A percentile compares a stretch with the other conserved stretches of the same genome.
These are phyloP conservation scores for Penicillium sp. DNA, from an alignment of 2,329 filamentous ascomycete species.

Conservation along the genomic window DNA sequence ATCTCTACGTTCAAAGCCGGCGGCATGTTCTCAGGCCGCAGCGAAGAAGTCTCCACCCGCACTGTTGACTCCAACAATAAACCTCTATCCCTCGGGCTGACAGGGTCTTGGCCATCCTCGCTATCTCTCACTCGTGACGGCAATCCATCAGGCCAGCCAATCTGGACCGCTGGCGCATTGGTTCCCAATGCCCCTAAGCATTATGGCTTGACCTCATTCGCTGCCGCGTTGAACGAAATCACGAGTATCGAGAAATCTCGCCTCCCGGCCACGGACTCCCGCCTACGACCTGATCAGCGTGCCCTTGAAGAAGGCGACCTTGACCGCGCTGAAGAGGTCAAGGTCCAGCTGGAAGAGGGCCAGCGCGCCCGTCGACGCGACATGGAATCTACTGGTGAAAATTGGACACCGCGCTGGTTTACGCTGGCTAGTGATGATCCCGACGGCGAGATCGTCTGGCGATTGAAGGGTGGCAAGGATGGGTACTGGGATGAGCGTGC, in stretches of 20 bases:
- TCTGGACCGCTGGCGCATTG: slow-evolving; percentile 76
- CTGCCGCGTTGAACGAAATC: slow-evolving; percentile 81
- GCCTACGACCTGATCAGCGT: slow-evolving; percentile 82
- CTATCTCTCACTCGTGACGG: slow-evolving; percentile 66
- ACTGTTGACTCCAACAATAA: slow-evolving; percentile 65
- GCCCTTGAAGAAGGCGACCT: slow-evolving; percentile 77
- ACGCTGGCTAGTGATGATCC: slow-evolving; percentile 56
- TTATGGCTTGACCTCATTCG: slow-evolving; percentile 86
- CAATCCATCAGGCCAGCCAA: slow-evolving; percentile 59
- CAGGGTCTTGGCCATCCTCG: slow-evolving; percentile 79
- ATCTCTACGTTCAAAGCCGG: slow-evolving; percentile 89
- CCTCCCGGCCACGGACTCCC: slow-evolving; percentile 76
- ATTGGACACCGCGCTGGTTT: slow-evolving; percentile 81
- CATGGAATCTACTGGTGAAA: slow-evolving; percentile 70
- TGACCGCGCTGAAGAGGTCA: slow-evolving; percentile 79
- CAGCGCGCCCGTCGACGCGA: slow-evolving; percentile 72
- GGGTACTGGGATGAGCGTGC: slow-evolving; percentile 90
- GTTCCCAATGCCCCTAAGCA: slow-evolving; percentile 75
- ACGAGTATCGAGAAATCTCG: slow-evolving; percentile 72
- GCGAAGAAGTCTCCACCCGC: slow-evolving; percentile 82
- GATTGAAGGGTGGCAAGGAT: slow-evolving; percentile 74
- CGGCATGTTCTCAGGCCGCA: slow-evolving; percentile 94
- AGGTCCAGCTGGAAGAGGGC: slow-evolving; percentile 78
- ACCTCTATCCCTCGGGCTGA: slow-evolving; percentile 64
- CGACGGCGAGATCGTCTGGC: slow-evolving; percentile 55